Evolutionary conservation across 1,139 yeast species (phyloP), one percentile per base, ranked within the genome.

Genomic region (Pichia sp.): DNA sequence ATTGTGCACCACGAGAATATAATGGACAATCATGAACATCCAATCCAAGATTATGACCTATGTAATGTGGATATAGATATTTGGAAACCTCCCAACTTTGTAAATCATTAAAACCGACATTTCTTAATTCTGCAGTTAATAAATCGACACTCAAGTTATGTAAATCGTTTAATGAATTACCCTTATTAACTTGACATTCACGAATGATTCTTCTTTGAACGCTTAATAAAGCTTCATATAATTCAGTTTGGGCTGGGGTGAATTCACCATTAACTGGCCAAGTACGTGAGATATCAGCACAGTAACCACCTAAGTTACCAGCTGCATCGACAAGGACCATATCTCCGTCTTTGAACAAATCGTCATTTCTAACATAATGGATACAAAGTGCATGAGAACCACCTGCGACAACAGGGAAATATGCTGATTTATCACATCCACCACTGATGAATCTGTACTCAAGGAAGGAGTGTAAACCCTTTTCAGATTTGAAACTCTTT

Each of bases 391-490:
- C 89, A 62, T 90, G 90, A 21, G 76, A 67, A 3, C 99, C 99
- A 37, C 96, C 86, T 2, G 98, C 99, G 9, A 94, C 96, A 10
- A 94, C 99, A 0, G 99, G 98, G 28, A 91, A 79, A 62, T 94
- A 94, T 0, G 97, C 98, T 38, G 85, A 80, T 53, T 80, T 80
- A 53, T 89, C 95, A 66, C 97, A 90, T 0, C 99, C 99, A 24
- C 91, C 89, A 43, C 79, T 73, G 9, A 86, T 79, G 65, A 93
- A 91, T 58, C 83, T 78, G 64, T 88, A 88, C 53, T 91, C 96
- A 51, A 94, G 70, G 60, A 73, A 90, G n/a, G 95, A 79, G 20
- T 85, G 87, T 42, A 93, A 70, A 2, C 89, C 81, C 59, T 85
- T 79, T 65, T 94, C 99, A 8, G 85, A 79, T 42, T 69, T 66